These are phyloP conservation scores for Solanum peruvianum DNA, from an alignment of 257 asterid genomes.

Conservation along the genomic window DNA sequence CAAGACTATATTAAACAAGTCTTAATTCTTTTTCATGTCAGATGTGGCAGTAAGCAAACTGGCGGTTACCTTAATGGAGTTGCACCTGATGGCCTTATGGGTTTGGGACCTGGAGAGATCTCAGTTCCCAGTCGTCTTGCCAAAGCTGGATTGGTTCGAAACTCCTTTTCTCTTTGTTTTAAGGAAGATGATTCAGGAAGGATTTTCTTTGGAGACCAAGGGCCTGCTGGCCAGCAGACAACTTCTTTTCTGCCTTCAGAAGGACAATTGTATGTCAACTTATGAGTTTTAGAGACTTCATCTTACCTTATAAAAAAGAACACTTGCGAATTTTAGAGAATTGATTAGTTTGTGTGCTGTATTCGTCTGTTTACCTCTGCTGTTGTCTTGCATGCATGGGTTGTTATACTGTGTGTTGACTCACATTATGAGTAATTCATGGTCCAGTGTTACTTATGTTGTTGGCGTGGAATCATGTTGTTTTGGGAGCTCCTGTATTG, in stretches of 20 bases:
- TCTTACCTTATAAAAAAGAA: background rate
- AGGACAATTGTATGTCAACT: slow-evolving; percentile 37
- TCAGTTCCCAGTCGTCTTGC: slow-evolving; percentile 85
- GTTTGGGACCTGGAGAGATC: slow-evolving; percentile 77
- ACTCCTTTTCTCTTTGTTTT: slow-evolving; percentile 72
- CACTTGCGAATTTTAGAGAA: background rate
- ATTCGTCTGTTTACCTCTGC: background rate
- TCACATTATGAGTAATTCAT: background rate
- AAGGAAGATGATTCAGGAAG: slow-evolving; percentile 70
- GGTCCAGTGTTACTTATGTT: slow-evolving; percentile 48
- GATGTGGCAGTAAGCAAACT: slow-evolving; percentile 88
- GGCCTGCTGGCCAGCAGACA: slow-evolving; percentile 42
- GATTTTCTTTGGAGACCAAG: slow-evolving; percentile 72
- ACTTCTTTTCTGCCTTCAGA: slow-evolving; percentile 52
- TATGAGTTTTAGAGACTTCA: background rate
- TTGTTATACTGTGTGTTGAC: background rate
- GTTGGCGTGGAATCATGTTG: slow-evolving; percentile 64
- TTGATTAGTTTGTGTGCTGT: background rate
- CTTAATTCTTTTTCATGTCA: slow-evolving; percentile 14
- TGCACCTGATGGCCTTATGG: slow-evolving; percentile 95
- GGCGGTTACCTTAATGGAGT: slow-evolving; percentile 71
- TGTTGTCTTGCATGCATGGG: background rate
- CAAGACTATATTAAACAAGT: background rate
- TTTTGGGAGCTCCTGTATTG: slow-evolving; percentile 49
- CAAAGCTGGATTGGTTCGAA: slow-evolving; percentile 47